Conservation (phyloP, 257 asterid species). For the Eucommia ulmoides region DNA sequence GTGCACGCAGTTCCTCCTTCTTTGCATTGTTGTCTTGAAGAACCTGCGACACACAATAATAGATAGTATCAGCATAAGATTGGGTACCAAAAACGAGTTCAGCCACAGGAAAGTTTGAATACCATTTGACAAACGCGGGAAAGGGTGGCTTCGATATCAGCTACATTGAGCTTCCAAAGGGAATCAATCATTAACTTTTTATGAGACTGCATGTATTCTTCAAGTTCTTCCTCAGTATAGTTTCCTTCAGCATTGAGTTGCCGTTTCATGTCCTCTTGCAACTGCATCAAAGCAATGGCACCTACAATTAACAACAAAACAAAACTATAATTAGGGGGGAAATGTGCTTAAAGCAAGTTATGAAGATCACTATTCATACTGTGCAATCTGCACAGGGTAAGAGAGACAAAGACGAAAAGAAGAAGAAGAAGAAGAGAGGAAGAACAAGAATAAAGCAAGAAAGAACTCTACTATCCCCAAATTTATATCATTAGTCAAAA, state of each 20-base stretch:
- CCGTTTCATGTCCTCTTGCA: slow-evolving; percentile 91
- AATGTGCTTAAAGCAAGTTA: no score
- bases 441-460: no score
- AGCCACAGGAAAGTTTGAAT: slow-evolving; percentile 9
- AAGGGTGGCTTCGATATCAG: slow-evolving; percentile 89
- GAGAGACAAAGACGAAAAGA: no score
- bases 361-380: no score
- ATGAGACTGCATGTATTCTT: slow-evolving; percentile 85
- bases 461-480: no score
- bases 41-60: slow-evolving; percentile 36
- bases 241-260: slow-evolving; percentile 80
- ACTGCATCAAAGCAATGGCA: slow-evolving; percentile 91
- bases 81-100: slow-evolving; percentile 1
- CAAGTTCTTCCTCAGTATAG: slow-evolving; percentile 87
- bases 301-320: slow-evolving; percentile 33
- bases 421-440: no score
- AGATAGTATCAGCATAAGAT: slow-evolving; percentile 9
- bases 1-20: slow-evolving; percentile 87
- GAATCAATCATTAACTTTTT: slow-evolving; percentile 93
- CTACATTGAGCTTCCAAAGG: slow-evolving; percentile 98
- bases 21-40: slow-evolving; percentile 67
- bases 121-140: slow-evolving; percentile 98
- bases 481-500: no score
- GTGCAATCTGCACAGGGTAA: no score
- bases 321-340: no score